Conservation (phyloP, 441 rosid species). For the Adansonia grandidieri region DNA sequence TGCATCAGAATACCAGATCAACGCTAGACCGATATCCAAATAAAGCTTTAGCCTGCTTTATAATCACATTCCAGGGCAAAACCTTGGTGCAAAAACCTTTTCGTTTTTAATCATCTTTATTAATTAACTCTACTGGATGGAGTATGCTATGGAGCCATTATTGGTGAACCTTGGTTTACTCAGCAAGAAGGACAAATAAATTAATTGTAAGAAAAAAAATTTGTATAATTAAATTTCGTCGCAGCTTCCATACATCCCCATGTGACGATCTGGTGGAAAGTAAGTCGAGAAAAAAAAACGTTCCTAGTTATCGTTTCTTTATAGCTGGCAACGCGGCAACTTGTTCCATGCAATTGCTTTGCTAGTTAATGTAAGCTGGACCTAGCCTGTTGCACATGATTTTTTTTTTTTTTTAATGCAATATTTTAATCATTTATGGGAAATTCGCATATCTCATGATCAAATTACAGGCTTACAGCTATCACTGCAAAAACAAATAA, state of each 20-base stretch:
- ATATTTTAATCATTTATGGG: neutral
- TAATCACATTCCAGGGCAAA: too few species aligned
- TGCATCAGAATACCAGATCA: too few species aligned
- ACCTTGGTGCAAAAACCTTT: too few species aligned
- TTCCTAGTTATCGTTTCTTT: constrained; percentile 16
- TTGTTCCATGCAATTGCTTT: constrained; percentile 33
- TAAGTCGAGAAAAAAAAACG: constrained; percentile 6
- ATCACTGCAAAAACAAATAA: neutral
- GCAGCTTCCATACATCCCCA: neutral
- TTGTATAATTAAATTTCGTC: neutral
- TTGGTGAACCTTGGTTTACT: neutral
- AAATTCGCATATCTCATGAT: neutral
- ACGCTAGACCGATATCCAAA: too few species aligned
- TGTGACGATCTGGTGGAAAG: neutral
- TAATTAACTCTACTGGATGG: neutral
- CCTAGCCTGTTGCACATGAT: neutral
- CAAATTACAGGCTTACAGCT: neutral
- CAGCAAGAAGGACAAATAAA: neutral
- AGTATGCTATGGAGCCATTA: neutral
- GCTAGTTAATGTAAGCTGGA: constrained; percentile 30
- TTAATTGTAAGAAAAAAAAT: neutral
- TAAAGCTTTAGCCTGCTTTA: too few species aligned
- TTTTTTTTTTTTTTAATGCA: too few species aligned
- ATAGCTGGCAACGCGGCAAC: constrained; percentile 28
- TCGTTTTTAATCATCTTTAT: too few species aligned